phyloP scores from a whole-genome alignment of 2,329 filamentous ascomycete species.

The Fusarium sp. region DNA sequence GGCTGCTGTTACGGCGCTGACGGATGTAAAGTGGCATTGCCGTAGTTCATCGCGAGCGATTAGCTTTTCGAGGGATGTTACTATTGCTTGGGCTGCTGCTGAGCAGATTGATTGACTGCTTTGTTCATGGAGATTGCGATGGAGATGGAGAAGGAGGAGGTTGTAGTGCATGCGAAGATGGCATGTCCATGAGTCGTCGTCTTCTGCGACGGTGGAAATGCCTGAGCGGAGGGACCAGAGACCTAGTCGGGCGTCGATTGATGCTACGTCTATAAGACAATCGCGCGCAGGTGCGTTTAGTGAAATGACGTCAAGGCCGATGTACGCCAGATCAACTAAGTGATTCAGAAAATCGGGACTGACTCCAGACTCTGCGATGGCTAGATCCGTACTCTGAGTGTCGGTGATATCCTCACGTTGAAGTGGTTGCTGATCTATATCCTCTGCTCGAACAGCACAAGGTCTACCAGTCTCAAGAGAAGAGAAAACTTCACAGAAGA shows the following conservation, averaged over 20 bases:
- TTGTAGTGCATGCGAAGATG: constrained; percentile 47
- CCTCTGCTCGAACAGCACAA: constrained; percentile 42
- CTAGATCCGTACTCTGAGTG: constrained; percentile 11
- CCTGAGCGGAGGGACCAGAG: constrained; percentile 44
- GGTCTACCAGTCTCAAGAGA: constrained; percentile 40
- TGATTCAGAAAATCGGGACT: constrained; percentile 42
- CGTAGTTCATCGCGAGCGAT: constrained; percentile 35
- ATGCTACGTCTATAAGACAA: constrained; percentile 29
- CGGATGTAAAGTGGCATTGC: constrained; percentile 45
- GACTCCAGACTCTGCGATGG: neutral
- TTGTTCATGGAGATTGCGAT: constrained; percentile 33
- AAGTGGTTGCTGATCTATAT: constrained; percentile 42
- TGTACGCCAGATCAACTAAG: constrained; percentile 42
- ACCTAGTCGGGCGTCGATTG: constrained; percentile 41
- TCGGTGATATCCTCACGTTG: constrained; percentile 38
- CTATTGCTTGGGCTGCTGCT: constrained; percentile 43
- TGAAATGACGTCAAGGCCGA: constrained; percentile 39
- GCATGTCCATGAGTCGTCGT: constrained; percentile 38
- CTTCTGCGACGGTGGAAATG: constrained; percentile 42
- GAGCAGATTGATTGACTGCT: constrained; percentile 44
- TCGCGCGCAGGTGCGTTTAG: constrained; percentile 40
- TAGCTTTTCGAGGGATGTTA: constrained; percentile 41
- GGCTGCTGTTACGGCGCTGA: constrained; percentile 42
- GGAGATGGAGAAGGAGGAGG: constrained; percentile 40
- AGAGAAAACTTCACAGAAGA: constrained; percentile 44